A percentile compares a stretch with the other conserved stretches of the same genome.
Evolutionary conservation across 202 grass and related monocot genomes (phyloP).

Genomic region (Carex sylvatica): DNA sequence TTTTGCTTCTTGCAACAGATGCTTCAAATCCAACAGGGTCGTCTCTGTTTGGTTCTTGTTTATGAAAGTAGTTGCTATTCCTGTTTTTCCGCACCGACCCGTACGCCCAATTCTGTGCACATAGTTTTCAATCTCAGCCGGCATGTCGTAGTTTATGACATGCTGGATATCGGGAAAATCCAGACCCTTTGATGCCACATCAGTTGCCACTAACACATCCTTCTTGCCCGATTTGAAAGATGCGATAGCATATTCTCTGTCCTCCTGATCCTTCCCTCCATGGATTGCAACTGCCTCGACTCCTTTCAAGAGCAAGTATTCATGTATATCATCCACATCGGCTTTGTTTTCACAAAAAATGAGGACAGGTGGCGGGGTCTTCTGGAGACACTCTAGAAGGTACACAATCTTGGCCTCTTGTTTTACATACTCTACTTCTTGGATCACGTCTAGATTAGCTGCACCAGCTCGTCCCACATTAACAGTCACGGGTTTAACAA

Average conservation of each 20-base stretch:
- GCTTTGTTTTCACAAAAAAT: slow-evolving; percentile 96
- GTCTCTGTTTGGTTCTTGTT: slow-evolving; percentile 99
- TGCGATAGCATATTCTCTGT: slow-evolving; percentile 77
- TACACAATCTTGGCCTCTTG: slow-evolving; percentile 97
- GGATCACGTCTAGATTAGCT: slow-evolving; percentile 94
- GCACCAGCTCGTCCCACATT: slow-evolving; percentile 94
- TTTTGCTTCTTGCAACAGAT: slow-evolving; percentile 84
- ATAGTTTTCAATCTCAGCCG: slow-evolving; percentile 92
- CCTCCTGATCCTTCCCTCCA: slow-evolving; percentile 95
- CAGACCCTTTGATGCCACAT: slow-evolving; percentile 93
- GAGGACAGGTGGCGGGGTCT: slow-evolving; percentile 90
- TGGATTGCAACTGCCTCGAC: slow-evolving; percentile 93
- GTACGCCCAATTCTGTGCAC: slow-evolving; percentile 96
- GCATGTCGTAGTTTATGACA: slow-evolving; percentile 98
- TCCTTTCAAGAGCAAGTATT: slow-evolving; percentile 94
- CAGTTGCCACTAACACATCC: slow-evolving; percentile 87
- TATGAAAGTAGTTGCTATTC: slow-evolving; percentile 97
- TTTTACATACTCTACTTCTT: slow-evolving; percentile 99
- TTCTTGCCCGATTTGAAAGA: slow-evolving; percentile 72
- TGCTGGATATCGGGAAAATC: slow-evolving; percentile 99
- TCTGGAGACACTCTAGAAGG: slow-evolving; percentile 92
- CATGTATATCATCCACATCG: slow-evolving; percentile 95
- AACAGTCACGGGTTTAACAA: slow-evolving; percentile 80
- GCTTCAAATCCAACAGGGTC: slow-evolving; percentile 81
- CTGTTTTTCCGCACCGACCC: slow-evolving; percentile 88